These are phyloP conservation scores for Petunia hybrid DNA, from an alignment of 305 asterid species.

Conservation along the genomic window DNA sequence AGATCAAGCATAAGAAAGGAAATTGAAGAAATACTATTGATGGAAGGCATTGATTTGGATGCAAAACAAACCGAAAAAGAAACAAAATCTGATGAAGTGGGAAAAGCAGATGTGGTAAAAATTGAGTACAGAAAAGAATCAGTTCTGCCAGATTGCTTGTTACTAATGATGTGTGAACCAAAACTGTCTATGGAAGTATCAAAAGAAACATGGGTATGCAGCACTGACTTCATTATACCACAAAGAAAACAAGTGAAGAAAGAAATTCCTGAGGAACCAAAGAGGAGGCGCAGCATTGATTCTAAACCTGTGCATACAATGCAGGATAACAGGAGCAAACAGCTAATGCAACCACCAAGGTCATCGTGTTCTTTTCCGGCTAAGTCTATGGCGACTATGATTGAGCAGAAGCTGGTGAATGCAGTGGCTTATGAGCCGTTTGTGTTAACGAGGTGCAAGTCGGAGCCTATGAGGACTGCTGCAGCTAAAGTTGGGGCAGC, in stretches of 20 bases:
- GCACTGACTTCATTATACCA: slow-evolving; percentile 71
- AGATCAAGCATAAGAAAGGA: background rate
- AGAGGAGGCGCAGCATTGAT: slow-evolving; percentile 18
- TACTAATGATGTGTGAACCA: slow-evolving; percentile 96
- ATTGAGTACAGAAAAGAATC: slow-evolving; percentile 28
- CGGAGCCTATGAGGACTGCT: slow-evolving; percentile 92
- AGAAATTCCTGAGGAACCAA: slow-evolving; percentile 38
- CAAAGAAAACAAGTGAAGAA: slow-evolving; percentile 55
- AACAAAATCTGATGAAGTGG: slow-evolving; percentile 16
- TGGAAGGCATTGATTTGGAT: background rate
- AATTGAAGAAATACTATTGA: background rate
- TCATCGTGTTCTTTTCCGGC: slow-evolving; percentile 80
- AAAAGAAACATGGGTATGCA: slow-evolving; percentile 95
- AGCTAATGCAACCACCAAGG: slow-evolving; percentile 47
- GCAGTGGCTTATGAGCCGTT: slow-evolving; percentile 82
- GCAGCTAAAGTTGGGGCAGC: slow-evolving; percentile 81
- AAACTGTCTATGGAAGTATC: slow-evolving; percentile 97
- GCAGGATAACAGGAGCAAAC: slow-evolving; percentile 39
- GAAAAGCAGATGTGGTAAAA: background rate
- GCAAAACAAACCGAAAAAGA: background rate
- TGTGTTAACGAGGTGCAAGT: slow-evolving; percentile 87
- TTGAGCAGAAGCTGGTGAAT: slow-evolving; percentile 77
- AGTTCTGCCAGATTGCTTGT: slow-evolving; percentile 82
- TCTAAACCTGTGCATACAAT: slow-evolving; percentile 31
- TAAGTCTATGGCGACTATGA: slow-evolving; percentile 67